phyloP scores from a whole-genome alignment of 1,284 basidiomycete species.

The Athelia psychrophila region DNA sequence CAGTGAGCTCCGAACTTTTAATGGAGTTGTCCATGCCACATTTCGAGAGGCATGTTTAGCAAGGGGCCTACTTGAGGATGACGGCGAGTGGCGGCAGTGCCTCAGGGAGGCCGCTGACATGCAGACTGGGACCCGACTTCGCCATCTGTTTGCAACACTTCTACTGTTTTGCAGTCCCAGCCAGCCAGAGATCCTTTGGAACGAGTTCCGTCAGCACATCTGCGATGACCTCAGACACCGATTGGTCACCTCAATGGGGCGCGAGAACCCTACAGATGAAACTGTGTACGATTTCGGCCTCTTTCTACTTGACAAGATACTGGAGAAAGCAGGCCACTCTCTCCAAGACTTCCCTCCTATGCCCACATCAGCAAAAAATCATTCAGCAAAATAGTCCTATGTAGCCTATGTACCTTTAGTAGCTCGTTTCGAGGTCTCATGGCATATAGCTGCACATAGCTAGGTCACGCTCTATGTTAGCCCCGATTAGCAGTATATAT shows the following conservation, averaged over 20 bases:
- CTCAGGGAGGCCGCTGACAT: conserved; percentile 29
- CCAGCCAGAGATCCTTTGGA: conserved; percentile 24
- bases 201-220: background rate
- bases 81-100: conserved; percentile 31
- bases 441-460: no score
- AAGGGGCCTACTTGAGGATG: conserved; percentile 33
- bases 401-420: no score
- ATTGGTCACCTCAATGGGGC: background rate
- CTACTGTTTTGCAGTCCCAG: conserved; percentile 23
- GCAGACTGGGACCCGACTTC: conserved; percentile 23
- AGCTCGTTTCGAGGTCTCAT: no score
- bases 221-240: background rate
- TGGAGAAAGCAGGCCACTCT: background rate
- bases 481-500: no score
- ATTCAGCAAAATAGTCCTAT: no score
- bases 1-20: conserved; percentile 20
- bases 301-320: background rate
- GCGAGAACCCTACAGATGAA: background rate
- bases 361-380: no score
- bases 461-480: no score
- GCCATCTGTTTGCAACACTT: conserved; percentile 28
- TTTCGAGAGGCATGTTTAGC: conserved; percentile 27
- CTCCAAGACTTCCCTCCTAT: no score
- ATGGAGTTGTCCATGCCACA: conserved; percentile 13
- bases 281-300: background rate